A percentile compares a stretch with the other conserved stretches of the same genome.
Conservation (phyloP, 1,284 basidiomycete genomes). For the Leucoagaricus sp. region DNA sequence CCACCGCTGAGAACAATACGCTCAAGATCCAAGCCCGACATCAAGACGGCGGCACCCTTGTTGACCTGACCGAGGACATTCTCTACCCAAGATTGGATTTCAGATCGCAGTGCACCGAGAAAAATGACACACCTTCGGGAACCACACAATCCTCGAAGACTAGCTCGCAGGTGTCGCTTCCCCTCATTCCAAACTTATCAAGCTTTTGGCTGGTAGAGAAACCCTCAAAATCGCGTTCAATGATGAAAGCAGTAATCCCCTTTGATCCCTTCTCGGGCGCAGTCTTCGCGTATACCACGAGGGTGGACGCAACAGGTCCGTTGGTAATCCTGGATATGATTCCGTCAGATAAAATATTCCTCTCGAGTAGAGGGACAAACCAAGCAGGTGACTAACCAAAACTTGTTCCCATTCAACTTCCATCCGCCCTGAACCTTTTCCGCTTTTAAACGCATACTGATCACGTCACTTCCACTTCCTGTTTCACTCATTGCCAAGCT, state of each 20-base stretch:
- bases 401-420: slow-evolving; percentile 87
- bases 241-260: slow-evolving; percentile 91
- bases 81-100: slow-evolving; percentile 42
- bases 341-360: slow-evolving; percentile 3
- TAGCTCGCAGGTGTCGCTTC: slow-evolving; percentile 92
- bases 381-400: slow-evolving; percentile 62
- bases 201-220: slow-evolving; percentile 91
- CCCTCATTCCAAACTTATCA: slow-evolving; percentile 96
- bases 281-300: slow-evolving; percentile 94
- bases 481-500: slow-evolving; percentile 94
- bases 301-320: slow-evolving; percentile 85
- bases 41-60: slow-evolving; percentile 84
- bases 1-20: slow-evolving; percentile 89
- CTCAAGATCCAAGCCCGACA: slow-evolving; percentile 94
- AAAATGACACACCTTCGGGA: slow-evolving; percentile 63
- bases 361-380: background rate
- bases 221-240: slow-evolving; percentile 80
- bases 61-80: slow-evolving; percentile 85
- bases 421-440: slow-evolving; percentile 77
- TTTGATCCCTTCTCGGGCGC: slow-evolving; percentile 77
- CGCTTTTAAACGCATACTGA: slow-evolving; percentile 86
- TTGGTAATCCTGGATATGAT: slow-evolving; percentile 83
- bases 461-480: slow-evolving; percentile 89
- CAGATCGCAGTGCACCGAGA: slow-evolving; percentile 6
- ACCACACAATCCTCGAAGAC: slow-evolving; percentile 92